These are phyloP conservation scores for Gloeostereum incarnatum DNA, from an alignment of 768 basidiomycete species.

Conservation along the genomic window DNA sequence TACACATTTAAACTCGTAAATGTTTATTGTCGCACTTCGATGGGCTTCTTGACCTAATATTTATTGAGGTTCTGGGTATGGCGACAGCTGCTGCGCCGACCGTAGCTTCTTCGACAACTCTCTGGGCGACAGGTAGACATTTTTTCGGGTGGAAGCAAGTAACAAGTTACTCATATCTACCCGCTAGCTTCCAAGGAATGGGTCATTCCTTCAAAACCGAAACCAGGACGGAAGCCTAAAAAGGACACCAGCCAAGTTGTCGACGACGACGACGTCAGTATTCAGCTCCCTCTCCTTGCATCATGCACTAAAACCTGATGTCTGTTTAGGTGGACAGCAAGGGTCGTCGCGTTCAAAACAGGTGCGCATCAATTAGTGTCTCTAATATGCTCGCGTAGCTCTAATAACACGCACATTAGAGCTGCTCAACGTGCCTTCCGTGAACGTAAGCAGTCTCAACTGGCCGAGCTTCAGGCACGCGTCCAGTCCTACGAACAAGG, in stretches of 20 bases:
- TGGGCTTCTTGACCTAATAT: not conserved
- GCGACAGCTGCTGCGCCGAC: conserved; percentile 16
- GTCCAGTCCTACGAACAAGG: conserved; percentile 82
- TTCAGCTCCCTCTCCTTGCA: conserved; percentile 1
- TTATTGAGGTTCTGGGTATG: not conserved
- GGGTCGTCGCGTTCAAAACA: conserved; percentile 70
- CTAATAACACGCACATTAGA: conserved; percentile 26
- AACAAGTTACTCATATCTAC: conserved; percentile 1
- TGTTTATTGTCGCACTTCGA: too few species aligned
- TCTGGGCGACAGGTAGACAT: conserved; percentile 68
- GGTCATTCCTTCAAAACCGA: conserved; percentile 80
- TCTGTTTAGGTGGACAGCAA: conserved; percentile 35
- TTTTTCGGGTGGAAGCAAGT: not conserved
- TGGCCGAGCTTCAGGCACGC: conserved; percentile 80
- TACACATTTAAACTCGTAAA: too few species aligned
- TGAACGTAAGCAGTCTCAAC: conserved; percentile 82
- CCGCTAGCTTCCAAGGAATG: conserved; percentile 79
- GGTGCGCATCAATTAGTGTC: conserved; percentile 25
- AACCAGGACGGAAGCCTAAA: conserved; percentile 81
- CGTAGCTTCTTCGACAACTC: conserved; percentile 40
- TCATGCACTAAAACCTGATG: conserved; percentile 6
- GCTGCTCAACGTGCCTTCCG: conserved; percentile 87
- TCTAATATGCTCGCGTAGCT: not conserved
- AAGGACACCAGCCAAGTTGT: too few species aligned
- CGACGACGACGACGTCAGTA: conserved; percentile 42